Base-by-base conservation (phyloP, 495 filamentous ascomycete genomes). In the Glarea lozoyensis region DNA sequence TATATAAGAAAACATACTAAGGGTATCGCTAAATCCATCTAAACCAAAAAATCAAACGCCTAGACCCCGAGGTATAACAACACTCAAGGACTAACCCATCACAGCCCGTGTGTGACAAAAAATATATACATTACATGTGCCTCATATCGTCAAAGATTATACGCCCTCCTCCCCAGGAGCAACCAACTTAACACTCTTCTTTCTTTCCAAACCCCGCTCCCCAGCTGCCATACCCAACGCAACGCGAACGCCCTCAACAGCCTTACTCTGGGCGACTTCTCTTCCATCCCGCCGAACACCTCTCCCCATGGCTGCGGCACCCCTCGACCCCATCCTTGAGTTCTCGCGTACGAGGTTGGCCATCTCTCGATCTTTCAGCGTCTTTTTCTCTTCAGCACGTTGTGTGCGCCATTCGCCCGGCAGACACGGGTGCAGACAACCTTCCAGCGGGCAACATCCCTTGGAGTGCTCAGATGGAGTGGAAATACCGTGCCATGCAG, bases 371-470 rank as follows among this genome's bases (percentile, higher is more conserved):
- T 55, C 55, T 4, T 57, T 52, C 3, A 21, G 30, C 10, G 22
- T 20, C 29, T 42, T 48, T 16, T 40, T 37, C 40, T 58, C 55
- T 11, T 48, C 42, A 6, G 34, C 57, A n/a, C 43, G 59, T 42
- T 72, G 64, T 5, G 75, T 68, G 3, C 79, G 67, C 57, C 74
- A 71, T 3, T 67, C 68, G 0, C 81, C 78, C 2, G 82, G 78
- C 4, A 82, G 67, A 48, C 84, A 88, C 40, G 81, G 79, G 49
- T 86, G 82, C 20, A 78, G 68, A 55, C 84, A 88, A 6, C 82
- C 82, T 31, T 80, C 72, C 17, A 82, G 72, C 12, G 84, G 79
- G 54, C 84, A 89, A 36, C 69, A 79, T n/a, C 84, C 83, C 12
- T 67, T 63, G 13, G 60, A 44, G 29, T 72, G 72, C 33, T 55